Evolutionary conservation across 2,329 filamentous ascomycete genomes (phyloP).

Genomic region (Dactylellina sp.): DNA sequence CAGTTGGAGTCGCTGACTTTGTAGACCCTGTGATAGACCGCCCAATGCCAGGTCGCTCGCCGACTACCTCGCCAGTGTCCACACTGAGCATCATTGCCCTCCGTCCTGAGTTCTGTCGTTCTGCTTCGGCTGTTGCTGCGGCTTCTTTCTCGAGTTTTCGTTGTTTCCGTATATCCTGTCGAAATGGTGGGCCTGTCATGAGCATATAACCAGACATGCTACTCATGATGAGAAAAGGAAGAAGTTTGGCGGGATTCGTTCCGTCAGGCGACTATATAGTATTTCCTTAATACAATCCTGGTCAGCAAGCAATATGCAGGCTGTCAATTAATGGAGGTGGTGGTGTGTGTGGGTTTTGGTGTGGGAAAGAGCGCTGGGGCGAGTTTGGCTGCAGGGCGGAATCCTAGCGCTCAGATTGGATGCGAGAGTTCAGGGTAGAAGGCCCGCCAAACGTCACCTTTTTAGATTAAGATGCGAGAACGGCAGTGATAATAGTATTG

Average conservation of each 20-base stretch:
- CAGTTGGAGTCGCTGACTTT: conserved; percentile 41
- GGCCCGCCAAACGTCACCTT: conserved; percentile 49
- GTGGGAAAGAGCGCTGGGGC: conserved; percentile 48
- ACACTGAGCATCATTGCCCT: conserved; percentile 51
- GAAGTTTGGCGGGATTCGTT: conserved; percentile 50
- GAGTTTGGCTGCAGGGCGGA: conserved; percentile 47
- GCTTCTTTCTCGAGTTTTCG: conserved; percentile 54
- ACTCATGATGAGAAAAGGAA: conserved; percentile 47
- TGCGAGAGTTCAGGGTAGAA: conserved; percentile 39
- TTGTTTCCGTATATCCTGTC: conserved; percentile 51
- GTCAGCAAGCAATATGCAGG: conserved; percentile 48
- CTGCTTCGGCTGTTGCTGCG: conserved; percentile 29
- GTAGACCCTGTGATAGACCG: conserved; percentile 37
- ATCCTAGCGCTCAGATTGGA: conserved; percentile 49
- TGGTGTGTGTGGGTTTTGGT: conserved; percentile 40
- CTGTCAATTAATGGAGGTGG: conserved; percentile 41
- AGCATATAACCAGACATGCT: conserved; percentile 57
- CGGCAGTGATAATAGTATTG: conserved; percentile 22
- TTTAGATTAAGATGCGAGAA: conserved; percentile 52
- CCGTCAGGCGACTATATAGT: conserved; percentile 56
- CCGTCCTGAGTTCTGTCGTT: conserved; percentile 47
- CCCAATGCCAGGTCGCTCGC: conserved; percentile 39
- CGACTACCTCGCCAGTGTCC: conserved; percentile 37
- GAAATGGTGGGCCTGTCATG: conserved; percentile 45
- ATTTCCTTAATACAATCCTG: conserved; percentile 48